Conservation (phyloP, 768 basidiomycete genomes). For the Kwoniella botswanensis region DNA sequence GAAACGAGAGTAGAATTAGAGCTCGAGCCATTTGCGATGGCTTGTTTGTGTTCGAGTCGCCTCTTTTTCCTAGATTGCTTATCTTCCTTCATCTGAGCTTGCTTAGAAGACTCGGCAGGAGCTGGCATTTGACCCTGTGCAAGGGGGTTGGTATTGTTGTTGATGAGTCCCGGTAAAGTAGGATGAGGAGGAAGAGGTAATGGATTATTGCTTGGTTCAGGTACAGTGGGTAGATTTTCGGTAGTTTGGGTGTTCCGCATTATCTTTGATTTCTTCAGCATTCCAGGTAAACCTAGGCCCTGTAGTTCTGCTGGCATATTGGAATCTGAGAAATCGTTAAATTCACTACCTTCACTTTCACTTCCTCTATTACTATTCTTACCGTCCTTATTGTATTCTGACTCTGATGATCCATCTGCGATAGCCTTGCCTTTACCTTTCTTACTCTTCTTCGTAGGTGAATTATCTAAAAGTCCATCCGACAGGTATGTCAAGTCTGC, state of each 20-base stretch:
- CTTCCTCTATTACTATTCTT: conserved; percentile 2
- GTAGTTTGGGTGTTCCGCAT: not conserved
- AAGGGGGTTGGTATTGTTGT: not conserved
- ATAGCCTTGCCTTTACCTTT: conserved; percentile 47
- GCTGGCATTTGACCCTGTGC: not conserved
- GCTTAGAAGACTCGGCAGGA: conserved; percentile 2
- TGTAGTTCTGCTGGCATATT: conserved; percentile 15
- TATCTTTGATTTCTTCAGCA: conserved; percentile 13
- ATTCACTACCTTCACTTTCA: conserved; percentile 24
- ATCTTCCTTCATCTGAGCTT: conserved; percentile 2
- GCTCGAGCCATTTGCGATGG: not conserved
- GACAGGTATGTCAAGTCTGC: conserved; percentile 7
- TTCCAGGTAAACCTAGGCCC: conserved; percentile 6
- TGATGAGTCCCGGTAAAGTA: conserved; percentile 1
- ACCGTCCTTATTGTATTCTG: conserved; percentile 51
- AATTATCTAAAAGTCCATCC: conserved; percentile 7
- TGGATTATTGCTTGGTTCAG: conserved; percentile 7
- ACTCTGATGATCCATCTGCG: conserved; percentile 53
- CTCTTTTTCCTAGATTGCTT: conserved; percentile 7
- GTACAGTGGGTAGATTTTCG: not conserved
- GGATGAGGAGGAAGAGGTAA: not conserved
- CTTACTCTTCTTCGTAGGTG: conserved; percentile 55
- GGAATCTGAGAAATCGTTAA: conserved; percentile 11
- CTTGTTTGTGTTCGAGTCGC: conserved; percentile 7
- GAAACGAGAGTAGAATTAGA: too few relatives aligned